Evolutionary conservation across 2,329 filamentous ascomycete species (phyloP).

Genomic region (Hymenoscyphus occultus): DNA sequence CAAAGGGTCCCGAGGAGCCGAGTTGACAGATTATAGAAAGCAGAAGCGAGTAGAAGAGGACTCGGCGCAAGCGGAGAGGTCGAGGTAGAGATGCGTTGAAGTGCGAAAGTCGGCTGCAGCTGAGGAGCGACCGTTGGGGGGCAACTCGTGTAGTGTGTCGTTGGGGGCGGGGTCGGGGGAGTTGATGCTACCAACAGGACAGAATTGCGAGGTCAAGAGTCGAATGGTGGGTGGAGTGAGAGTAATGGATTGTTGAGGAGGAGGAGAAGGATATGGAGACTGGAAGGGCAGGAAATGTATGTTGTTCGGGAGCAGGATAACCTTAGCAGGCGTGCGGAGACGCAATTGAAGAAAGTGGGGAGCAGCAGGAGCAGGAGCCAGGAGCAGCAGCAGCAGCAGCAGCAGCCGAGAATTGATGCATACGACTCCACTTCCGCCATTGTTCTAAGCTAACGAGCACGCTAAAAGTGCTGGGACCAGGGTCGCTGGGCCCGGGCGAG

Average conservation of each 20-base stretch:
- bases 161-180: background rate
- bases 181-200: no score
- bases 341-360: background rate
- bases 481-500: background rate
- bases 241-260: background rate
- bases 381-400: background rate
- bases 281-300: background rate
- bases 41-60: slow-evolving; percentile 7
- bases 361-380: background rate
- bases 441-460: background rate
- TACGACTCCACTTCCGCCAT: background rate
- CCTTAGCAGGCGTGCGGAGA: slow-evolving; percentile 3
- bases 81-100: background rate
- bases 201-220: background rate
- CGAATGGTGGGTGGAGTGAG: background rate
- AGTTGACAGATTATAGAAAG: background rate
- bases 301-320: background rate
- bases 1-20: background rate
- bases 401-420: background rate
- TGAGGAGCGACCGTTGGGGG: slow-evolving; percentile 7
- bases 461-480: background rate
- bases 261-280: background rate
- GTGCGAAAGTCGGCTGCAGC: slow-evolving; percentile 1
- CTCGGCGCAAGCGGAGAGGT: slow-evolving; percentile 22
- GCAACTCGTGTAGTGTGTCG: background rate